These are phyloP conservation scores for Tylopilus sp. DNA, from an alignment of 768 basidiomycete genomes.

Conservation along the genomic window DNA sequence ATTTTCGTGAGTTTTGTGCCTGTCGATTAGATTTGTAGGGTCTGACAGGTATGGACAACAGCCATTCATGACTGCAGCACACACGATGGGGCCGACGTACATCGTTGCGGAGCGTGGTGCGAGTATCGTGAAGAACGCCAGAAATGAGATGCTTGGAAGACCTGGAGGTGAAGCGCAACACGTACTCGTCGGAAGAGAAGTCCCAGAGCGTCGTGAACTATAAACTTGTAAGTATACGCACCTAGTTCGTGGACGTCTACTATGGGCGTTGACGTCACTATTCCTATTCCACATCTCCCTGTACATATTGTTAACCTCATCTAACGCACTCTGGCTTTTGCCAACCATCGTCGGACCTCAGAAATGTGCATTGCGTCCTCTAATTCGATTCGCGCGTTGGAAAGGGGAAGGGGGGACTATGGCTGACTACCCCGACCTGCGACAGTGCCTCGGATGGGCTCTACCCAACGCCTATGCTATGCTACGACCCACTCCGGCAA, in stretches of 20 bases:
- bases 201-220: neutral
- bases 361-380: neutral
- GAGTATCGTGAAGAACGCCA: neutral
- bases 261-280: slow-evolving; percentile 5
- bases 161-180: neutral
- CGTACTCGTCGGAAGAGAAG: neutral
- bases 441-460: too few relatives aligned
- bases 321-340: neutral
- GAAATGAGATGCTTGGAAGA: neutral
- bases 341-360: neutral
- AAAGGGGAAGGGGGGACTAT: too few relatives aligned
- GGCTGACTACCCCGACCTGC: too few relatives aligned
- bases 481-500: too few relatives aligned
- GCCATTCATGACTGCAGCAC: neutral
- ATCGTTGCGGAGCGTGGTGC: neutral
- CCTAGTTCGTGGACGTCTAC: neutral
- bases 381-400: neutral
- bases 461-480: too few relatives aligned
- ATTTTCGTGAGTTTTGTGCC: neutral
- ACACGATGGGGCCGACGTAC: neutral
- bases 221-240: neutral
- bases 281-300: neutral
- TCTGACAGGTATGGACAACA: neutral
- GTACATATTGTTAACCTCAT: neutral
- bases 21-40: neutral